A percentile compares a stretch with the other conserved stretches of the same genome.
phyloP scores from a whole-genome alignment of 1,284 basidiomycete species.

The Gymnopus androsaceus region DNA sequence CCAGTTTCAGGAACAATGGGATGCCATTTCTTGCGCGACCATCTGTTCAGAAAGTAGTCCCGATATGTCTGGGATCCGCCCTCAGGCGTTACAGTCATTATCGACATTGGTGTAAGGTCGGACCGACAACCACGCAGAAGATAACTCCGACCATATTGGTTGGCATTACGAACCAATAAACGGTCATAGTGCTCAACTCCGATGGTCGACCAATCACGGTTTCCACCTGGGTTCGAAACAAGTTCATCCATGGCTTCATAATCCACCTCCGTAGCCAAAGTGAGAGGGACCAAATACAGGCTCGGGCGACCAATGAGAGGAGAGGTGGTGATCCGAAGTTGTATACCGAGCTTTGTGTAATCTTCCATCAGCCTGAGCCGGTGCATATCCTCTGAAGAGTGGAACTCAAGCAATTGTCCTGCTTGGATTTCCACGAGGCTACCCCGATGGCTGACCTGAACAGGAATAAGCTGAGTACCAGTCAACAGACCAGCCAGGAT shows the following conservation, averaged over 20 bases:
- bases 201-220: constrained; percentile 55
- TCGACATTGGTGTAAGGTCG: constrained; percentile 66
- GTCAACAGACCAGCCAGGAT: constrained; percentile 61
- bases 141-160: constrained; percentile 56
- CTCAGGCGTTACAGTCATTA: constrained; percentile 51
- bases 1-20: constrained; percentile 53
- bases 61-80: constrained; percentile 51
- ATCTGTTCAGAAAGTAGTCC: constrained; percentile 59
- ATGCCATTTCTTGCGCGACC: constrained; percentile 47
- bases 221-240: constrained; percentile 50
- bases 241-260: constrained; percentile 54
- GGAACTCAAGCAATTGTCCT: constrained; percentile 35
- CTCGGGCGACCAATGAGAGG: constrained; percentile 51
- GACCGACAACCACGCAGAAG: constrained; percentile 56
- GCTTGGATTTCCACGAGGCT: constrained; percentile 38
- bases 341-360: constrained; percentile 63
- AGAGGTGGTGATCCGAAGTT: constrained; percentile 62
- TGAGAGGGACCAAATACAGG: constrained; percentile 66
- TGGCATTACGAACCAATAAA: constrained; percentile 54
- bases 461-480: constrained; percentile 52
- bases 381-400: constrained; percentile 42
- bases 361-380: constrained; percentile 55
- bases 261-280: constrained; percentile 49
- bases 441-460: constrained; percentile 42
- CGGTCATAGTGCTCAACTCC: constrained; percentile 46